A percentile compares a stretch with the other conserved stretches of the same genome.
These are phyloP conservation scores for Alisma plantagoaquatica DNA, from an alignment of 106 monocot species.

Conservation along the genomic window DNA sequence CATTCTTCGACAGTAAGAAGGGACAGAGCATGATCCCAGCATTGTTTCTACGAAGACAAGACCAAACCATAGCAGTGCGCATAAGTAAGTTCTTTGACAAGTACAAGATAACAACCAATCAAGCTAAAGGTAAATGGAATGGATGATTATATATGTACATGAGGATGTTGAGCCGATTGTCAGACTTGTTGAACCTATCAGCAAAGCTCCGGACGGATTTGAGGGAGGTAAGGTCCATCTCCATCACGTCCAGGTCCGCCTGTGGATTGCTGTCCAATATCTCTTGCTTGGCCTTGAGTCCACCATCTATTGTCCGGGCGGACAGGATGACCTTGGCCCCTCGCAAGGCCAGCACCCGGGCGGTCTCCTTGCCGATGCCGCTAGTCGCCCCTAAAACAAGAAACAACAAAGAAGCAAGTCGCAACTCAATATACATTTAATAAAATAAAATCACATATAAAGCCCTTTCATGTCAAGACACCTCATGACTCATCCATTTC, in stretches of 20 bases:
- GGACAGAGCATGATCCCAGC: conserved; percentile 82
- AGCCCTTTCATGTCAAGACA: too few species aligned
- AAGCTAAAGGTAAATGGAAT: too few species aligned
- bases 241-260: conserved; percentile 60
- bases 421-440: too few species aligned
- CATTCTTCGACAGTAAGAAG: conserved; percentile 58
- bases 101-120: not conserved
- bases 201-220: conserved; percentile 59
- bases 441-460: too few species aligned
- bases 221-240: conserved; percentile 82
- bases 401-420: too few species aligned
- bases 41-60: conserved; percentile 47
- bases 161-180: conserved; percentile 65
- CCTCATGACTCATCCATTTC: too few species aligned
- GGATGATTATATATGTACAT: conserved; percentile 30
- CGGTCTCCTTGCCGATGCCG: conserved; percentile 89
- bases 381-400: conserved; percentile 43
- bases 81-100: not conserved
- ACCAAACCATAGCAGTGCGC: not conserved
- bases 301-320: conserved; percentile 44
- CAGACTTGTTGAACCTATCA: conserved; percentile 39
- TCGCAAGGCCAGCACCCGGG: conserved; percentile 66
- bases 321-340: conserved; percentile 73
- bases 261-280: conserved; percentile 44
- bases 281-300: conserved; percentile 50